Percentiles rank a stretch among this genome's conserved stretches.
phyloP scores from a whole-genome alignment of 2,329 filamentous ascomycete species.

The Graphilbum sp. region DNA sequence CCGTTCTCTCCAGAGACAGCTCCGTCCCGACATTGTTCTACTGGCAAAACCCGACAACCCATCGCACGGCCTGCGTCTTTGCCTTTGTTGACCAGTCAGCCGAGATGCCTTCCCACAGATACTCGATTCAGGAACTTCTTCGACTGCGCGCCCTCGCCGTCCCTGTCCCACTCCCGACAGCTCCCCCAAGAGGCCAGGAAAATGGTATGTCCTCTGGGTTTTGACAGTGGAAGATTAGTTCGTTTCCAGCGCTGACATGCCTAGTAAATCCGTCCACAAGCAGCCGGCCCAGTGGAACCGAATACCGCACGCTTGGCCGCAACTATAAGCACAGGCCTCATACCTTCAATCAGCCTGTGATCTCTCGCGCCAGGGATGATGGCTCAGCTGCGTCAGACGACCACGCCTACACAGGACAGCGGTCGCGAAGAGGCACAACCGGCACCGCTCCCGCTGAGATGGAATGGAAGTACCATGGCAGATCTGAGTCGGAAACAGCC shows the following conservation, averaged over 20 bases:
- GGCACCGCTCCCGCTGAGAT: conserved; percentile 10
- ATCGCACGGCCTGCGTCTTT: conserved; percentile 7
- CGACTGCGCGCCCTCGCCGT: conserved; percentile 4
- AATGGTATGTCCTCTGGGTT: conserved; percentile 8
- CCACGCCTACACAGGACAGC: conserved; percentile 13
- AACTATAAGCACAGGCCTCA: conserved; percentile 5
- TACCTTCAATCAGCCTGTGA: neutral
- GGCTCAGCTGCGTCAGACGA: conserved; percentile 20
- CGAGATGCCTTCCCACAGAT: conserved; percentile 8
- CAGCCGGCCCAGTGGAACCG: neutral
- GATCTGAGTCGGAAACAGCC: conserved; percentile 28
- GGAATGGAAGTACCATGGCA: conserved; percentile 18
- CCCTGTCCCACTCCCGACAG: conserved; percentile 1
- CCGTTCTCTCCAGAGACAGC: neutral
- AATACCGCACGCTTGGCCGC: conserved; percentile 5
- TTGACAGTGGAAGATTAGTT: no score
- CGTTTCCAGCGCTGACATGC: no score
- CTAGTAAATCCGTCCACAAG: neutral
- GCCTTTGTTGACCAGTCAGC: conserved; percentile 5
- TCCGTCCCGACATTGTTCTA: conserved; percentile 6
- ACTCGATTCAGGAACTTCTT: conserved; percentile 9
- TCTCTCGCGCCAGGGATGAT: conserved; percentile 11
- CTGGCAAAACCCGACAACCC: conserved; percentile 6
- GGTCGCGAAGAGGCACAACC: neutral
- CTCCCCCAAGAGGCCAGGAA: conserved; percentile 4